Evolutionary conservation across 176 grass and related monocot genomes (phyloP).

Genomic region (Hsuehochloa calcarea): DNA sequence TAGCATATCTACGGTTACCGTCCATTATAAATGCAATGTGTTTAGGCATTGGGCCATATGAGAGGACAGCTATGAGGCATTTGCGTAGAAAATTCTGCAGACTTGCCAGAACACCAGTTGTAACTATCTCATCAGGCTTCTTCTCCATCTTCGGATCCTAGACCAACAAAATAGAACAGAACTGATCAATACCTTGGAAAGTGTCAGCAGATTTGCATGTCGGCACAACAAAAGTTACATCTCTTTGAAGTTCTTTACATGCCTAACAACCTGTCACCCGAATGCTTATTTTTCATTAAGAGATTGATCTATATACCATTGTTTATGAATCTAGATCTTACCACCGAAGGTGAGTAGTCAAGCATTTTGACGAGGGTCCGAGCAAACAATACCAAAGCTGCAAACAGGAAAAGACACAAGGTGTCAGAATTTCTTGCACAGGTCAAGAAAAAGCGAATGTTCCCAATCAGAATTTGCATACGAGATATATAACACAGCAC

Average conservation of each 20-base stretch:
- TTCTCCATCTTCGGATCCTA: constrained; percentile 39
- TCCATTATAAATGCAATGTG: constrained; percentile 91
- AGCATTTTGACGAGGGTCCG: constrained; percentile 13
- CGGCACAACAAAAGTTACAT: not conserved
- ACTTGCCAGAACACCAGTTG: constrained; percentile 25
- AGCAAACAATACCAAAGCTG: not conserved
- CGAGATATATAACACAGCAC: not conserved
- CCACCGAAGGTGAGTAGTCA: not conserved
- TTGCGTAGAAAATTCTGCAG: constrained; percentile 49
- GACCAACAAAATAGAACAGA: not conserved
- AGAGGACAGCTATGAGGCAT: constrained; percentile 59
- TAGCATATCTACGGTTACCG: constrained; percentile 83
- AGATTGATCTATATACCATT: not conserved
- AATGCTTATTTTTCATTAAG: not conserved
- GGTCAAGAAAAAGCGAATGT: not conserved
- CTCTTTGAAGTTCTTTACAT: constrained; percentile 10
- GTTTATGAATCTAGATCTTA: constrained; percentile 14
- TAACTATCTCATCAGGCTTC: constrained; percentile 30
- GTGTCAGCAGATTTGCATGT: constrained; percentile 11
- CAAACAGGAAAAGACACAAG: constrained; percentile 3
- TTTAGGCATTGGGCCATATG: constrained; percentile 64
- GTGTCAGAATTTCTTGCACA: not conserved
- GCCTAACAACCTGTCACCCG: not conserved
- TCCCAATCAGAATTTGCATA: not conserved
- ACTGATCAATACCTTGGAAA: not conserved